Evolutionary conservation across 495 filamentous ascomycete genomes (phyloP).

Genomic region (Lasiosphaeris hirsuta): DNA sequence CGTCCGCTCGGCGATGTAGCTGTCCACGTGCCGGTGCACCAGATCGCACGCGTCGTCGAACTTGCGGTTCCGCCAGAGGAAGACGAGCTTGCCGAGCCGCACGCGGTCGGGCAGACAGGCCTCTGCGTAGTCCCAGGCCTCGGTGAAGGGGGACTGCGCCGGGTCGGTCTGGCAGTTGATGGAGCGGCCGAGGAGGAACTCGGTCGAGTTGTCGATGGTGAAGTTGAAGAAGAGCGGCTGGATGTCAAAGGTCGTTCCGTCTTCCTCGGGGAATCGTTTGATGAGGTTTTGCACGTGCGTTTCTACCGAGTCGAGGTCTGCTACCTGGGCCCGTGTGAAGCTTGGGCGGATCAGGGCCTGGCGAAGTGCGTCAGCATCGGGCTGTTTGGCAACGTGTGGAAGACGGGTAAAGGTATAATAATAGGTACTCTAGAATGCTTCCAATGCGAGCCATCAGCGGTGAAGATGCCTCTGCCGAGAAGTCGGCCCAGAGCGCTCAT

Average conservation of each 20-base stretch:
- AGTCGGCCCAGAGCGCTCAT: too few species aligned
- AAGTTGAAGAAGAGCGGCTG: slow-evolving; percentile 52
- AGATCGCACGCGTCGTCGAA: too few species aligned
- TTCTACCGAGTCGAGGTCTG: slow-evolving; percentile 21
- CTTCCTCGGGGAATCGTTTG: slow-evolving; percentile 10
- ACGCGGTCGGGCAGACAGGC: background rate
- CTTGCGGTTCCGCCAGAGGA: too few species aligned
- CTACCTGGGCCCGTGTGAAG: slow-evolving; percentile 14
- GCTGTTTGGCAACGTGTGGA: too few species aligned
- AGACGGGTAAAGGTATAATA: too few species aligned
- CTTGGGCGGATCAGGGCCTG: too few species aligned
- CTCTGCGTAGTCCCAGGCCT: background rate
- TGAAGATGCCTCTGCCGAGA: slow-evolving; percentile 38
- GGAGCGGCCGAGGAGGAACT: slow-evolving; percentile 17
- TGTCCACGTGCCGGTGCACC: too few species aligned
- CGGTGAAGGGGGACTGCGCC: background rate
- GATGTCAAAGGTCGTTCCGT: slow-evolving; percentile 46
- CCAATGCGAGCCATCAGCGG: too few species aligned
- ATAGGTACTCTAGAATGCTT: too few species aligned
- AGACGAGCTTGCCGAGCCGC: background rate
- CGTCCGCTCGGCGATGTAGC: too few species aligned
- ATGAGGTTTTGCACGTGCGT: slow-evolving; percentile 41
- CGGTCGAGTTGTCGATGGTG: slow-evolving; percentile 10
- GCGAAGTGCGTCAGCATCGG: too few species aligned
- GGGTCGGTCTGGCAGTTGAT: background rate